Base-by-base conservation (phyloP, 2,329 filamentous ascomycete species). In the Venturia nashicola region DNA sequence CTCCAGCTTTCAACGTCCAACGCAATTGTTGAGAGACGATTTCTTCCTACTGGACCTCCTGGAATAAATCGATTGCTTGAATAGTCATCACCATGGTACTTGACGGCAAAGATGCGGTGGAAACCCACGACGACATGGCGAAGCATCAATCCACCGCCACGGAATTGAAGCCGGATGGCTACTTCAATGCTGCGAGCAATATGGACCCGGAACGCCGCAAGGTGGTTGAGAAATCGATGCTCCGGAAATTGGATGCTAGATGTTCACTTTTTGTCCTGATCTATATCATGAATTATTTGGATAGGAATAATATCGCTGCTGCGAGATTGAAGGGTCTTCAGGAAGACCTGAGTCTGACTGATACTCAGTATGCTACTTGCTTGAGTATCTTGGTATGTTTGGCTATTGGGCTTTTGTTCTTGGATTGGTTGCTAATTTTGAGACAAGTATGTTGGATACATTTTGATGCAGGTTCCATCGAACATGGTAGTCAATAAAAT, bases 291-390 rank as follows among this genome's bases (percentile, higher is more conserved):
- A 74, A 74, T 63, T 70, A 70, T 74, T 16, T 85, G 54, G 85
- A 87, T 68, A 77, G 85, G 44, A 86, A 87, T 71, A 87, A 88
- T 72, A 87, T 89, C 67, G 85, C 85, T 1, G 81, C 85, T 0
- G 87, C 87, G 1, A 80, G 83, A 32, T 77, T 89, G 57, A 70
- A 71, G 36, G 71, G 71, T 23, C 66, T 75, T 7, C 68, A 73
- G 64, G 76, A 78, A 8, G 86, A 89, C 61, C 74, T 88, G 20
- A 71, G 76, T 1, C 76, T 88, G 65, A 72, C 73, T 46, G 76
- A 82, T 68, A 80, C 79, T 3, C 76, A 89, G 71, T 89, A 89
- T 70, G 80, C 84, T 71, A 74, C 65, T 64, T 74, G 65, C 85
- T 84, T 6, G 79, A 82, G 62, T 72, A 14, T 59, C 51, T 11